Evolutionary conservation across 352 stramenopile genomes (phyloP), one percentile per base, ranked within the genome.

Genomic region (Pythium dissimile): DNA sequence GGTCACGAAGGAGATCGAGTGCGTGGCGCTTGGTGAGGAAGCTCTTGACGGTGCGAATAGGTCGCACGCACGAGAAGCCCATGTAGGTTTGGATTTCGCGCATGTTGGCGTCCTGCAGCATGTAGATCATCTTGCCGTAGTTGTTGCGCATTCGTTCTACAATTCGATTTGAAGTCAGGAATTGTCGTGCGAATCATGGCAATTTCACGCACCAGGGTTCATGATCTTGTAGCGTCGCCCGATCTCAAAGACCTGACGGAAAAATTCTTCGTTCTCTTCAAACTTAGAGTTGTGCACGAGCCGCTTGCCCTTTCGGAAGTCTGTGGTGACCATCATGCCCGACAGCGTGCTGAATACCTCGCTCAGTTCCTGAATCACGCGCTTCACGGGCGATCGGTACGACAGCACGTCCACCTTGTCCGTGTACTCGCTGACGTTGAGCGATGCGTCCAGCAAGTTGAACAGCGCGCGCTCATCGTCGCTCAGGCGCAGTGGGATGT

Each of bases 141-240:
- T 98, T 93, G 35, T 87, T 89, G 23, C 95, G 81, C 92, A 98
- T 97, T 66, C 98, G 98, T 75, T 98, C 94, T 13, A 31, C 7
- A 18, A 20, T n/a, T 6, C 9, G 42, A 18, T 28, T n/a, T 21
- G 9, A 1, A 9, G 4, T 16, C 21, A 48, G 21, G 3, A 24
- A 20, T 41, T n/a, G n/a, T n/a, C n/a, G 34, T 15, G 13, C 4
- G 16, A n/a, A 41, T 20, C 6, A 16, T 12, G 13, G 20, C 12
- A 41, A 15, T 20, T 16, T 10, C 7, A 48, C 42, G 23, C 13
- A 48, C 42, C 42, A 28, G 95, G 95, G 74, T 98, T 98, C 92
- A 98, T 98, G 62, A 98, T 98, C 76, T 98, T 98, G 75, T 98
- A 97, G 30, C 95, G 80, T 39, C 95, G 74, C 11, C 87, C 92